A percentile compares a stretch with the other conserved stretches of the same genome.
phyloP scores from a whole-genome alignment of 2,329 filamentous ascomycete species.

The Dactylonectria macrodidyma region DNA sequence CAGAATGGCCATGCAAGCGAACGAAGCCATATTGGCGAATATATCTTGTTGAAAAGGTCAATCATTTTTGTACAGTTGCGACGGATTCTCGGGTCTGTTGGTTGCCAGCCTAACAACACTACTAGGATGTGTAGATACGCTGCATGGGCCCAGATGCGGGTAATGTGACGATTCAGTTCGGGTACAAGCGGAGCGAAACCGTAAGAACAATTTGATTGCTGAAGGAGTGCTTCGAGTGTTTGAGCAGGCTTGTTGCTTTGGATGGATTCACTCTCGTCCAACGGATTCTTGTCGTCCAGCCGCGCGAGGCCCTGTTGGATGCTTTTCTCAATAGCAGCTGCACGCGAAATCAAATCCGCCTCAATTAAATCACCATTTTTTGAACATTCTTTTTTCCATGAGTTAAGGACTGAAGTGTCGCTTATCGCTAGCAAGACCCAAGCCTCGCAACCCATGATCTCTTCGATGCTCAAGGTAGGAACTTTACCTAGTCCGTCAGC shows the following conservation, averaged over 20 bases:
- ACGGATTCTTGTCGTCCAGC: not conserved
- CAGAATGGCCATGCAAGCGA: slow-evolving; percentile 25
- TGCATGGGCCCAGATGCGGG: slow-evolving; percentile 13
- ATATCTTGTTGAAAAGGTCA: not conserved
- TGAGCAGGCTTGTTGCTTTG: not conserved
- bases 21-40: slow-evolving; percentile 17
- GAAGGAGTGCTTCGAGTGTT: not conserved
- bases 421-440: slow-evolving; percentile 18
- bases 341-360: not conserved
- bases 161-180: not conserved
- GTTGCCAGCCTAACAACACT: not conserved
- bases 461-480: not conserved
- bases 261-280: not conserved
- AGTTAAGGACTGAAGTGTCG: slow-evolving; percentile 8
- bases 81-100: not conserved
- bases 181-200: not conserved
- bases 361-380: not conserved
- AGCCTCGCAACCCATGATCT: slow-evolving; percentile 14
- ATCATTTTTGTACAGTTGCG: not conserved
- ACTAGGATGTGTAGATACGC: slow-evolving; percentile 6
- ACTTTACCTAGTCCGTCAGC: not conserved
- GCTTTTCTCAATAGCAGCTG: not conserved
- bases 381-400: not conserved
- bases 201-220: not conserved
- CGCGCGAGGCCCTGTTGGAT: not conserved